Conservation (phyloP, 2,329 filamentous ascomycete species). For the Neurospora crassa region DNA sequence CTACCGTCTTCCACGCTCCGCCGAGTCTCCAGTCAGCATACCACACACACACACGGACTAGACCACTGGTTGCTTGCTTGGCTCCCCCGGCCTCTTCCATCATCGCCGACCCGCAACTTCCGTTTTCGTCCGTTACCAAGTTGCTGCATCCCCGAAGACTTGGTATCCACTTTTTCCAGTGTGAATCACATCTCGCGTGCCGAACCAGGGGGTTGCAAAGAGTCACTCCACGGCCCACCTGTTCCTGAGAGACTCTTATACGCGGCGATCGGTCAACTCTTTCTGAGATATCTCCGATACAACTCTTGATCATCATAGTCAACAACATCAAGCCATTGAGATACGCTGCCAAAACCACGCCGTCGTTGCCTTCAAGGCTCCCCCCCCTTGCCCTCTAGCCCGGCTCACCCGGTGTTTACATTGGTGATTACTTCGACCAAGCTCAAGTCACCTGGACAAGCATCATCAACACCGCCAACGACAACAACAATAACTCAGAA, state of each 20-base stretch:
- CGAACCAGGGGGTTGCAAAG: slow-evolving; percentile 29
- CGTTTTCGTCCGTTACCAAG: not conserved
- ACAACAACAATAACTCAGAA: slow-evolving; percentile 13
- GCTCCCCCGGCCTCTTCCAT: slow-evolving; percentile 1
- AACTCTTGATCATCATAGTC: slow-evolving; percentile 1
- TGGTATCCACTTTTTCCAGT: slow-evolving; percentile 13
- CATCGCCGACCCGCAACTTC: not conserved
- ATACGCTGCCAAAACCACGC: not conserved
- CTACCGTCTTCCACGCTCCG: not conserved
- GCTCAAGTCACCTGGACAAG: not conserved
- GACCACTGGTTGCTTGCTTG: not conserved
- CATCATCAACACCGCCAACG: slow-evolving; percentile 3
- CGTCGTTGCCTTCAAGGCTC: not conserved
- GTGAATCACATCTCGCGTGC: slow-evolving; percentile 19
- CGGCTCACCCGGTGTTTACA: not conserved
- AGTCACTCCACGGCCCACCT: slow-evolving; percentile 39
- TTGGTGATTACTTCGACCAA: not conserved
- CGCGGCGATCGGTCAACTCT: slow-evolving; percentile 23
- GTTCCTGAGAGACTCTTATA: slow-evolving; percentile 30
- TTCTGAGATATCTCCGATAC: slow-evolving; percentile 3
- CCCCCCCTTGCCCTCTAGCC: not conserved
- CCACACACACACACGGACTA: slow-evolving; percentile 1
- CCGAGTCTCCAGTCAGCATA: slow-evolving; percentile 5
- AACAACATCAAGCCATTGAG: not conserved
- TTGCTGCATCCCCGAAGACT: slow-evolving; percentile 9